These are phyloP conservation scores for Cerrena zonata DNA, from an alignment of 1,284 basidiomycete species.

Conservation along the genomic window DNA sequence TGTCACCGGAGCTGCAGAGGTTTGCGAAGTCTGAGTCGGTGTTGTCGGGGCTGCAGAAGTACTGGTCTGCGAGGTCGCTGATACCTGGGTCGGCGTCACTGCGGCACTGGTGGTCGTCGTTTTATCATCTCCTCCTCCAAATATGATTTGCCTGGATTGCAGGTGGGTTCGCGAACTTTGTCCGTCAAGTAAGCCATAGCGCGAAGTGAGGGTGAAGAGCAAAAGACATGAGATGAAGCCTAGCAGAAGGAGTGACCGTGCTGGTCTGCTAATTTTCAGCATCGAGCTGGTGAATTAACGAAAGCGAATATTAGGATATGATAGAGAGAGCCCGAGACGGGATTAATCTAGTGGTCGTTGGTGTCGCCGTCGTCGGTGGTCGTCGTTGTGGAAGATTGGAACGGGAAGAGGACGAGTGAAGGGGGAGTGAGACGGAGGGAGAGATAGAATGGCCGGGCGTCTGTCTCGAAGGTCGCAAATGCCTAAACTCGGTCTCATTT, in stretches of 20 bases:
- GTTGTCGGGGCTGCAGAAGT: constrained; percentile 1
- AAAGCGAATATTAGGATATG: constrained; percentile 15
- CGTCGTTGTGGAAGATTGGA: constrained; percentile 8
- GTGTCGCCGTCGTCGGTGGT: constrained; percentile 16
- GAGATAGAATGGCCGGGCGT: neutral
- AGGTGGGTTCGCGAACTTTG: constrained; percentile 2
- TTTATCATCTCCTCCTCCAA: neutral
- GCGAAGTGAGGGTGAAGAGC: constrained; percentile 23
- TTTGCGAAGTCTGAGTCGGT: neutral
- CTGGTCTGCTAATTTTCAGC: constrained; percentile 17
- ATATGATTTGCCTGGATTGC: constrained; percentile 1
- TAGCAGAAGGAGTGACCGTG: constrained; percentile 26
- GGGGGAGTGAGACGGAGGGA: neutral
- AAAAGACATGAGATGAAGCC: constrained; percentile 24
- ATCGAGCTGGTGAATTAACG: no score
- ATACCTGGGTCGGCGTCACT: no score
- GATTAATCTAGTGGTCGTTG: constrained; percentile 12
- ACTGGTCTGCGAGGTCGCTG: neutral
- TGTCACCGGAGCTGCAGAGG: neutral
- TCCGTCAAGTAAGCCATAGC: constrained; percentile 20
- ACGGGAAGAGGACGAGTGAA: neutral
- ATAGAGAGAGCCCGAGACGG: constrained; percentile 9
- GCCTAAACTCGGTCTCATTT: neutral
- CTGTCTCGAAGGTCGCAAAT: neutral
- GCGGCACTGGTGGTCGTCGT: neutral